Conservation (phyloP, 768 basidiomycete genomes). For the Chalciporus piperatus region DNA sequence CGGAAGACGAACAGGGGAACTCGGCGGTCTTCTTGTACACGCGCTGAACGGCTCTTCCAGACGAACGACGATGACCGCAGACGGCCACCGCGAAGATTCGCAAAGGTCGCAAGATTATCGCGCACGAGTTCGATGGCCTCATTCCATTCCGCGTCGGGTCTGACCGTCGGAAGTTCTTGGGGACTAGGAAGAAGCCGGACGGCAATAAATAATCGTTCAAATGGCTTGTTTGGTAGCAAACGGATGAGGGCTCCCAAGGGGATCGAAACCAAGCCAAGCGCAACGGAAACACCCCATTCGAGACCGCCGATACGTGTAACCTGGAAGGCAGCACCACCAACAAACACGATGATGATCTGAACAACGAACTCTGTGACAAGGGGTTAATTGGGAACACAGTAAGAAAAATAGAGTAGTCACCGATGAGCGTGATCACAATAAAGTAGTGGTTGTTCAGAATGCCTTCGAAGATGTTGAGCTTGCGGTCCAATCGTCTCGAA, state of each 20-base stretch:
- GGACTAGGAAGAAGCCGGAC: slow-evolving; percentile 61
- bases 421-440: slow-evolving; percentile 77
- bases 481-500: slow-evolving; percentile 80
- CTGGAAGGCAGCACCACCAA: slow-evolving; percentile 90
- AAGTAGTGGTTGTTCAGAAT: slow-evolving; percentile 81
- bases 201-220: slow-evolving; percentile 59
- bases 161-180: slow-evolving; percentile 58
- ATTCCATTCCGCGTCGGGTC: slow-evolving; percentile 67
- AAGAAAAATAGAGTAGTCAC: slow-evolving; percentile 40
- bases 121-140: slow-evolving; percentile 78
- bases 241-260: slow-evolving; percentile 85
- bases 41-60: slow-evolving; percentile 70
- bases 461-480: slow-evolving; percentile 87
- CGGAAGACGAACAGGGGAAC: slow-evolving; percentile 46
- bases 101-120: slow-evolving; percentile 83
- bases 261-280: slow-evolving; percentile 82
- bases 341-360: slow-evolving; percentile 86
- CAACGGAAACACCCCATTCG: slow-evolving; percentile 93
- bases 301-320: slow-evolving; percentile 74
- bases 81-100: slow-evolving; percentile 85
- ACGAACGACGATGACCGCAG: slow-evolving; percentile 84
- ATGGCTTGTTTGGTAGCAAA: slow-evolving; percentile 73
- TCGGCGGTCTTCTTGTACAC: slow-evolving; percentile 46
- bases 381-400: slow-evolving; percentile 5
- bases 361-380: slow-evolving; percentile 68